These are phyloP conservation scores for Podospora australis DNA, from an alignment of 495 filamentous ascomycete genomes.

Conservation along the genomic window DNA sequence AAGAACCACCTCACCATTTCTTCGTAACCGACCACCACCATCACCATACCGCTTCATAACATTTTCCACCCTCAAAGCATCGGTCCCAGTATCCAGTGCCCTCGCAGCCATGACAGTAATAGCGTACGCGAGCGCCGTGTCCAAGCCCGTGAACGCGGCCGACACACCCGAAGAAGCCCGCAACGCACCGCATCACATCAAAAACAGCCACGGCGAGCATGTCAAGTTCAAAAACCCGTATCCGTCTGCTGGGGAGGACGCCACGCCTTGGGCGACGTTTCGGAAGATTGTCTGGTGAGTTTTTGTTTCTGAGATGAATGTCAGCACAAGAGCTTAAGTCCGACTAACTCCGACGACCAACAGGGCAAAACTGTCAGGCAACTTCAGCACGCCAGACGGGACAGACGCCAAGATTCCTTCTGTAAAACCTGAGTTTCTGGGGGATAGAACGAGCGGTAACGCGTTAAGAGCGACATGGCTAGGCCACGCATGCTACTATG, in stretches of 20 bases:
- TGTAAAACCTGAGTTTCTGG: constrained; percentile 63
- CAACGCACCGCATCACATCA: constrained; percentile 28
- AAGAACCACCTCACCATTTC: too few species aligned
- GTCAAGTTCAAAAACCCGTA: constrained; percentile 32
- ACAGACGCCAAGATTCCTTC: constrained; percentile 50
- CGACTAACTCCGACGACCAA: too few species aligned
- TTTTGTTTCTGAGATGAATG: neutral
- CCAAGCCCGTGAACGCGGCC: constrained; percentile 15
- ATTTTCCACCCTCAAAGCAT: constrained; percentile 4
- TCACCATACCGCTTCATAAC: too few species aligned
- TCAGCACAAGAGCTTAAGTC: too few species aligned
- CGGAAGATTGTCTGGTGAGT: constrained; percentile 13
- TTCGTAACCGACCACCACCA: neutral
- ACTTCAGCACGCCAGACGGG: constrained; percentile 55
- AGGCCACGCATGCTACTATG: constrained; percentile 89
- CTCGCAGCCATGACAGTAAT: constrained; percentile 11
- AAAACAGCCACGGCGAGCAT: constrained; percentile 25
- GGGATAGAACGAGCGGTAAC: constrained; percentile 44
- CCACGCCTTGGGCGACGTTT: neutral
- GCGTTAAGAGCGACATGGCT: constrained; percentile 87
- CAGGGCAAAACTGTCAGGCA: constrained; percentile 56
- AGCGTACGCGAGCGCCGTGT: constrained; percentile 13
- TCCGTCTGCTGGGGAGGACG: constrained; percentile 21
- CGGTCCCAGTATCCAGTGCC: constrained; percentile 10
- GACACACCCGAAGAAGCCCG: constrained; percentile 21